Base-by-base conservation (phyloP, 2,329 filamentous ascomycete species). In the Paraphaeosphaeria minitans region DNA sequence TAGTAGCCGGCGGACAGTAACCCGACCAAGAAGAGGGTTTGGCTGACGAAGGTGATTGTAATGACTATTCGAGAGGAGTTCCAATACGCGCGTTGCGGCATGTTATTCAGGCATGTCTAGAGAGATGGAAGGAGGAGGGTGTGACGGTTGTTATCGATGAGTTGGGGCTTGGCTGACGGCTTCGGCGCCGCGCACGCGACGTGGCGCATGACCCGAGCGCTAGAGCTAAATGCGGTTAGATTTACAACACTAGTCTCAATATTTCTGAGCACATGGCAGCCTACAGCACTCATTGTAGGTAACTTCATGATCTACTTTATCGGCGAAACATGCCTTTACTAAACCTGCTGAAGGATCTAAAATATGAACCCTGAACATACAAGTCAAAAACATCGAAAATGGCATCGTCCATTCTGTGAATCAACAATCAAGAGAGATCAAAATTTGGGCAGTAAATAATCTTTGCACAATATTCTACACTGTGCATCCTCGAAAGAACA, bases 61-160 rank as follows among this genome's bases (percentile, higher is more conserved):
- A 50, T n/a, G 12, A 53, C 35, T n/a, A 46, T 22, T 27, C 29
- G 52, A 21, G 45, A 53, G 21, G 14, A 41, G 7, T 49, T 58
- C 43, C 48, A 55, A 37, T 48, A 42, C 39, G 53, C 56, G 48
- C 41, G 52, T 43, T 53, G 47, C 33, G 48, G 52, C 59, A 61
- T 61, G 48, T 58, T 58, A 61, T 50, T 45, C 13, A 10, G 53
- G 49, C 59, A 61, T 61, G 37, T 61, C 56, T 48, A 14, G 48
- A 56, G 43, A 39, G 45, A 33, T 43, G 54, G 37, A 43, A 49
- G 12, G 41, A 16, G 16, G 42, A 33, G 29, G 43, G 21, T 31
- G 48, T 35, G 50, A 55, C 22, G 51, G 41, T 12, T 60, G 54
- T 31, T 60, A 41, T 59, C 55, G 49, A 43, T 60, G 42, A 50